Evolutionary conservation across 345 rosid genomes (phyloP).

Genomic region (Clausena lansium): DNA sequence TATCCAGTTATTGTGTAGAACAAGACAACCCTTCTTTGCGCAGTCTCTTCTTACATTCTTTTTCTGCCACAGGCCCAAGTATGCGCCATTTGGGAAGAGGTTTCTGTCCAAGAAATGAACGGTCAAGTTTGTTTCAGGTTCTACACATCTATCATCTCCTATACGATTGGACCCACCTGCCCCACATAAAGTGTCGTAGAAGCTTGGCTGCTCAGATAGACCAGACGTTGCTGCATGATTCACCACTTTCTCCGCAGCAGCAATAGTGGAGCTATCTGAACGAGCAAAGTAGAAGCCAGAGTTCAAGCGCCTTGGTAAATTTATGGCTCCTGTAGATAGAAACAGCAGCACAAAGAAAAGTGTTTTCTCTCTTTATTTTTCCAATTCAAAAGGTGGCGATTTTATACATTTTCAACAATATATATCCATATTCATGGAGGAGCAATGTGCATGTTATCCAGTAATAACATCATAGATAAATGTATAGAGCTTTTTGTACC

Average conservation of each 20-base stretch:
- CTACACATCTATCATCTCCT: constrained; percentile 59
- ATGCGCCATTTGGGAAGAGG: constrained; percentile 92
- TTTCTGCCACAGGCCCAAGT: constrained; percentile 64
- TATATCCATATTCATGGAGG: neutral
- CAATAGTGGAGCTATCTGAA: constrained; percentile 54
- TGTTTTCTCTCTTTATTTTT: neutral
- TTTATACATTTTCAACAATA: neutral
- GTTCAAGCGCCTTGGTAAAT: constrained; percentile 83
- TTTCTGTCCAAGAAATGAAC: constrained; percentile 76
- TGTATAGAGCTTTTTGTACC: neutral
- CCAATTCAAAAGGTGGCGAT: neutral
- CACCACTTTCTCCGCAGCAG: constrained; percentile 87
- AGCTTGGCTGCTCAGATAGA: constrained; percentile 91
- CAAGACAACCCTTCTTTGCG: constrained; percentile 49
- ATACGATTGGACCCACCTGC: constrained; percentile 63
- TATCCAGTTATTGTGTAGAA: constrained; percentile 86
- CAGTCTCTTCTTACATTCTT: constrained; percentile 59
- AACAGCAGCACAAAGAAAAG: neutral
- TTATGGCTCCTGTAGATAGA: constrained; percentile 61
- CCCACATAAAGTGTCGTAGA: constrained; percentile 86
- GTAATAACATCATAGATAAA: neutral
- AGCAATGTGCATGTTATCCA: neutral
- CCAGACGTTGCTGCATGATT: constrained; percentile 76
- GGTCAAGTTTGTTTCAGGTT: constrained; percentile 65
- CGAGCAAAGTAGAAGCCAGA: constrained; percentile 86